Percentiles rank a stretch among this genome's conserved stretches.
Conservation (phyloP, 768 basidiomycete genomes). For the Suillus spraguei region DNA sequence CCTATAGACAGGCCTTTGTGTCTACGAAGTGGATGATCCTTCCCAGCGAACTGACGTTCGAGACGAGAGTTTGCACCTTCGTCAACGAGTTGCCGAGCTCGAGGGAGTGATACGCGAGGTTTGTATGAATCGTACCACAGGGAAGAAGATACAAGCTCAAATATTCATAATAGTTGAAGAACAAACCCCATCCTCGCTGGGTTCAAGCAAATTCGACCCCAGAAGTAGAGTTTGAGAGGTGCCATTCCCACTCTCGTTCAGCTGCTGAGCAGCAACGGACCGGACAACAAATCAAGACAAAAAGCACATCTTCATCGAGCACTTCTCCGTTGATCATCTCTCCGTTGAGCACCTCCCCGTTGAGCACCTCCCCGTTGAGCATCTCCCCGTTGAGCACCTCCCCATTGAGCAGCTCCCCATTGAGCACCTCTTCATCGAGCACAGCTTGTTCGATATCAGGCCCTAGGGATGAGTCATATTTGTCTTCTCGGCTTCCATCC, state of each 20-base stretch:
- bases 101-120: constrained; percentile 86
- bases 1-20: constrained; percentile 75
- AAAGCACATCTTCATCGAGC: constrained; percentile 1
- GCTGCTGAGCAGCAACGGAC: constrained; percentile 17
- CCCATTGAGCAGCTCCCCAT: background rate
- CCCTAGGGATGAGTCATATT: constrained; percentile 8
- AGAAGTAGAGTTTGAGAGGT: constrained; percentile 30
- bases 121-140: constrained; percentile 13
- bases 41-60: constrained; percentile 51
- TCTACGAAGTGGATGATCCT: constrained; percentile 84
- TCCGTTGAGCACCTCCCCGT: constrained; percentile 8
- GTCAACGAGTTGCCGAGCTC: constrained; percentile 78
- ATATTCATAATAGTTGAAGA: constrained; percentile 53
- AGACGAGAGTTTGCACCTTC: constrained; percentile 66
- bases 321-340: background rate
- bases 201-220: constrained; percentile 30
- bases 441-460: constrained; percentile 8
- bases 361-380: too few relatives aligned
- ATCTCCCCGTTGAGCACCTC: too few relatives aligned
- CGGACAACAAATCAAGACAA: constrained; percentile 11
- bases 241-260: constrained; percentile 21
- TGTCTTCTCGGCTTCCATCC: constrained; percentile 21
- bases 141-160: background rate
- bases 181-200: constrained; percentile 74
- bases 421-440: constrained; percentile 6